phyloP scores from a whole-genome alignment of 768 basidiomycete species.

The Leccinum broughii region DNA sequence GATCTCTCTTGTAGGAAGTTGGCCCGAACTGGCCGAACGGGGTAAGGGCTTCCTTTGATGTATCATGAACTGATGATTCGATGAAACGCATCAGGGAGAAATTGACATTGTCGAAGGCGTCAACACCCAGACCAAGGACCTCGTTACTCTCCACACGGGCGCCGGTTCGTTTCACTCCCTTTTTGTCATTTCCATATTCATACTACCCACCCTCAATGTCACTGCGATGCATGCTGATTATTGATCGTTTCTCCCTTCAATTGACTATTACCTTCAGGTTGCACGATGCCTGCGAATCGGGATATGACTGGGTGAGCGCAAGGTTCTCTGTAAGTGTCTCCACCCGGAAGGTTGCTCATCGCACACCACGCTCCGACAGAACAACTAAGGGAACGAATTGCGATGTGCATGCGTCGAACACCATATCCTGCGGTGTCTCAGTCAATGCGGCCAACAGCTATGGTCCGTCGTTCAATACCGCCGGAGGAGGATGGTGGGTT shows the following conservation, averaged over 20 bases:
- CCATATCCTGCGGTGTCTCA: slow-evolving; percentile 35
- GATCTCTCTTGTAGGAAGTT: slow-evolving; percentile 22
- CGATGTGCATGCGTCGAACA: slow-evolving; percentile 26
- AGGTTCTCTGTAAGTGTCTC: background rate
- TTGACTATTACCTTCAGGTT: slow-evolving; percentile 18
- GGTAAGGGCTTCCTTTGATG: slow-evolving; percentile 3
- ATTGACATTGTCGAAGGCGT: slow-evolving; percentile 38
- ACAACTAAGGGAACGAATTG: slow-evolving; percentile 31
- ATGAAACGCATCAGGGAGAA: slow-evolving; percentile 24
- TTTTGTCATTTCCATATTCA: background rate
- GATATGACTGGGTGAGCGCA: slow-evolving; percentile 31
- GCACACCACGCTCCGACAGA: slow-evolving; percentile 12
- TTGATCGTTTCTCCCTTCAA: background rate
- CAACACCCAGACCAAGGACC: slow-evolving; percentile 29
- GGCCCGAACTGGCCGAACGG: slow-evolving; percentile 30
- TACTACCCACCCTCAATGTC: background rate
- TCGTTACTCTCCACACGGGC: slow-evolving; percentile 32
- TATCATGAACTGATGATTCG: background rate
- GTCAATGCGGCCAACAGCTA: slow-evolving; percentile 29
- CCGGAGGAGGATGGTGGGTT: slow-evolving; percentile 38
- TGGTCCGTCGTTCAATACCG: slow-evolving; percentile 36
- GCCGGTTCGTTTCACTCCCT: slow-evolving; percentile 16
- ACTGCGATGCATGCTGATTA: background rate
- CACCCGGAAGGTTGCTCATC: background rate
- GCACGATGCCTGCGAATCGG: slow-evolving; percentile 35